Percentiles rank a stretch among this genome's conserved stretches.
Conservation (phyloP, 768 basidiomycete genomes). For the Favolaschia claudopus region DNA sequence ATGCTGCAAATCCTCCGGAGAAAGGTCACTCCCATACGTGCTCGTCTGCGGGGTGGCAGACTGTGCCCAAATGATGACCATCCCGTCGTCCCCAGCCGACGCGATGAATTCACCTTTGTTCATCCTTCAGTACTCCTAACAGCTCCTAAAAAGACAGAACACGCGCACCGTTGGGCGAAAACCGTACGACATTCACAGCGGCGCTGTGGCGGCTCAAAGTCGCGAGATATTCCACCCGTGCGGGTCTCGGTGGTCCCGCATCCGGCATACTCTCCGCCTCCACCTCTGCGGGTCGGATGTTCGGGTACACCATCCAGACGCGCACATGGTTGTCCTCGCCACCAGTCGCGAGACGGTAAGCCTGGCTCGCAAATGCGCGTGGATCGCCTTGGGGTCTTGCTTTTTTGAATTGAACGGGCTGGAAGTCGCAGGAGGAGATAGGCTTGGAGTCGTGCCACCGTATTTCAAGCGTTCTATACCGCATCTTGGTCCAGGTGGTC, state of each 20-base stretch:
- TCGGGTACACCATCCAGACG: conserved; percentile 94
- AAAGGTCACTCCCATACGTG: conserved; percentile 85
- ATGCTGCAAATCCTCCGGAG: conserved; percentile 78
- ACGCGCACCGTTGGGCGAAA: conserved; percentile 87
- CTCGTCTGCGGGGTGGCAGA: conserved; percentile 73
- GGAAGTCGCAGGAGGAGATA: conserved; percentile 97
- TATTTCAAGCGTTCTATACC: conserved; percentile 90
- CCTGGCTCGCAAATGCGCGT: conserved; percentile 68
- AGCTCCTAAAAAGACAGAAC: conserved; percentile 1
- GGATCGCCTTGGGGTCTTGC: conserved; percentile 68
- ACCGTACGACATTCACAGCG: conserved; percentile 95
- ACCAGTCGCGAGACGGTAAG: conserved; percentile 92
- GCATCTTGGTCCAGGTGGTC: too few relatives aligned
- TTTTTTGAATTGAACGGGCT: conserved; percentile 83
- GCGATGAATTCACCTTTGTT: conserved; percentile 85
- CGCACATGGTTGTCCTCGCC: conserved; percentile 98
- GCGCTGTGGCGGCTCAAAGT: conserved; percentile 93
- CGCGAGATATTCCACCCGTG: conserved; percentile 96
- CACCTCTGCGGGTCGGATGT: conserved; percentile 75
- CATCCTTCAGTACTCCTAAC: conserved; percentile 3
- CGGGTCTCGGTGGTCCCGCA: conserved; percentile 52
- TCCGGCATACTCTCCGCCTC: conserved; percentile 53
- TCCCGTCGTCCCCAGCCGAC: conserved; percentile 98
- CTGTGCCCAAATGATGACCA: conserved; percentile 96
- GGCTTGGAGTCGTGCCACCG: conserved; percentile 97